Evolutionary conservation across 2,329 filamentous ascomycete genomes (phyloP).

Genomic region (Penicillium digitatum): DNA sequence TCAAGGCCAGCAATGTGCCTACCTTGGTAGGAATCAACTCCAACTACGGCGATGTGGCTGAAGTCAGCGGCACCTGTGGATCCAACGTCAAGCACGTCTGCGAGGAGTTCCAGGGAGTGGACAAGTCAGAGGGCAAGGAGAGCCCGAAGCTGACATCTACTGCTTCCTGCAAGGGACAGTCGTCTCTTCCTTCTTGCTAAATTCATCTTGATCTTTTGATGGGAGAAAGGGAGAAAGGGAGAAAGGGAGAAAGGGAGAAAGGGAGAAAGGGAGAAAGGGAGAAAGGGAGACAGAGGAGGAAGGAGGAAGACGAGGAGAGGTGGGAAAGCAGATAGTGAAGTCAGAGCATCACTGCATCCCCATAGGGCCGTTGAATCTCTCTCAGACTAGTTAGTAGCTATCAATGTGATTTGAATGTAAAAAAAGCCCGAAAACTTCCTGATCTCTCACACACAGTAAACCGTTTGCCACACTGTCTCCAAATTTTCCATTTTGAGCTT

Average conservation of each 20-base stretch:
- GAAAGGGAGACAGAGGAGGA: not conserved
- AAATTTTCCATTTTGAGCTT: not conserved
- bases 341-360: not conserved
- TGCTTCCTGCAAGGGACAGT: constrained; percentile 6
- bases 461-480: not conserved
- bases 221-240: not conserved
- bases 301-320: not conserved
- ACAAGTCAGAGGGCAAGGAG: not conserved
- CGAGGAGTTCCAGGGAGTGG: constrained; percentile 31
- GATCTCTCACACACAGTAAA: not conserved
- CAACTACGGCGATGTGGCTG: constrained; percentile 39
- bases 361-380: not conserved
- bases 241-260: not conserved
- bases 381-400: not conserved
- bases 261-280: no score
- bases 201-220: not conserved
- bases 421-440: not conserved
- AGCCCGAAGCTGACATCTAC: constrained; percentile 3
- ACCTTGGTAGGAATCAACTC: constrained; percentile 38
- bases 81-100: constrained; percentile 36
- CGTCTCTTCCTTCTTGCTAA: constrained; percentile 4
- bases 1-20: constrained; percentile 31
- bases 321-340: not conserved
- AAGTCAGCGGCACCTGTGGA: constrained; percentile 21
- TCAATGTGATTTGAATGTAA: not conserved